A percentile compares a stretch with the other conserved stretches of the same genome.
phyloP scores from a whole-genome alignment of 148 eudicot genomes.

The Cornus controversa region DNA sequence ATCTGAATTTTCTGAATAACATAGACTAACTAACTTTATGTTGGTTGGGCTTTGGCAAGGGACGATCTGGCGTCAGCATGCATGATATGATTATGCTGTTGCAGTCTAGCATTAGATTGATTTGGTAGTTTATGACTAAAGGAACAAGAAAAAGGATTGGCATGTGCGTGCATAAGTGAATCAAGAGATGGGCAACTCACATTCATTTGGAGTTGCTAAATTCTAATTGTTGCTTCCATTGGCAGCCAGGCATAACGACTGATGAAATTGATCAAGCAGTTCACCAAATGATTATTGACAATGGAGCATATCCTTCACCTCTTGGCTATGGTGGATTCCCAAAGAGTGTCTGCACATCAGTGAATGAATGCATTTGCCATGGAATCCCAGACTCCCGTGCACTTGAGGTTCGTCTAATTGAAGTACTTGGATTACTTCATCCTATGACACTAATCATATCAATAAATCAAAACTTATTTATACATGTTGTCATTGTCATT shows the following conservation, averaged over 20 bases:
- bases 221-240: constrained; percentile 22
- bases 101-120: constrained; percentile 2
- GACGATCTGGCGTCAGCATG: too few species aligned
- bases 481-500: constrained; percentile 15
- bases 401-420: constrained; percentile 64
- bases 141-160: constrained; percentile 3
- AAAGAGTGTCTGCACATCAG: constrained; percentile 98
- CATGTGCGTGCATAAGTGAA: neutral
- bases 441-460: neutral
- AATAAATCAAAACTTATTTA: neutral
- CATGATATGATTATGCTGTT: neutral
- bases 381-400: constrained; percentile 97
- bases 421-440: constrained; percentile 10
- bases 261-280: constrained; percentile 98
- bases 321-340: constrained; percentile 99
- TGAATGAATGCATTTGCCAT: constrained; percentile 98
- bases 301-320: constrained; percentile 98
- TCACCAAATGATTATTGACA: constrained; percentile 96
- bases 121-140: neutral
- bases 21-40: too few species aligned
- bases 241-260: constrained; percentile 95
- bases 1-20: too few species aligned
- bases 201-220: neutral
- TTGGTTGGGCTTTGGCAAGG: too few species aligned
- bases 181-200: neutral